A percentile compares a stretch with the other conserved stretches of the same genome.
Conservation (phyloP, 2,329 filamentous ascomycete genomes). For the Diplodia mutila region DNA sequence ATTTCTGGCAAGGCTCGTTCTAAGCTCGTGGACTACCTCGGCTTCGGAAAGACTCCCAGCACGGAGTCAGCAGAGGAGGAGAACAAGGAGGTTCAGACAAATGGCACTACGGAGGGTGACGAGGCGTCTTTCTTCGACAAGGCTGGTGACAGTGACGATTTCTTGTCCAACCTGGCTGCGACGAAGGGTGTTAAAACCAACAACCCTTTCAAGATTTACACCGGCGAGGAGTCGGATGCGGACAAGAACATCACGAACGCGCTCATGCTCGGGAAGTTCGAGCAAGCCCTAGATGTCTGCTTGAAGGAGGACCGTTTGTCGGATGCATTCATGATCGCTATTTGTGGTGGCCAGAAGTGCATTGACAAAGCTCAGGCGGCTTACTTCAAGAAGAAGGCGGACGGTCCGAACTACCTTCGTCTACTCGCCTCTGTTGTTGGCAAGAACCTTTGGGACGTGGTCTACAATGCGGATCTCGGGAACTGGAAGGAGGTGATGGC, state of each 20-base stretch:
- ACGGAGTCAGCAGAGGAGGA: slow-evolving; percentile 49
- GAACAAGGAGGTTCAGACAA: slow-evolving; percentile 51
- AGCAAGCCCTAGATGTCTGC: slow-evolving; percentile 85
- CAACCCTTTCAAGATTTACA: slow-evolving; percentile 89
- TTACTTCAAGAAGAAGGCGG: slow-evolving; percentile 82
- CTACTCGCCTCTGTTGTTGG: slow-evolving; percentile 88
- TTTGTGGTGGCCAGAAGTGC: slow-evolving; percentile 90
- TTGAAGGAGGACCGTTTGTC: slow-evolving; percentile 87
- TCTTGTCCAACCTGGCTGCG: slow-evolving; percentile 80
- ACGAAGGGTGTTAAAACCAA: slow-evolving; percentile 92
- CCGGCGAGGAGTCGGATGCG: slow-evolving; percentile 77
- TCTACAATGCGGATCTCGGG: slow-evolving; percentile 89
- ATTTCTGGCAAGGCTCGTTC: slow-evolving; percentile 83
- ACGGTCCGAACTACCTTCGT: slow-evolving; percentile 87
- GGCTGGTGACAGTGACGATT: slow-evolving; percentile 72
- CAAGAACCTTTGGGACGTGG: slow-evolving; percentile 97
- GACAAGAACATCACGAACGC: slow-evolving; percentile 88
- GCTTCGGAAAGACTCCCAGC: slow-evolving; percentile 68
- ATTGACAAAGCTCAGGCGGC: slow-evolving; percentile 92
- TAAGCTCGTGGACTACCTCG: slow-evolving; percentile 84
- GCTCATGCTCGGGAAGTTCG: slow-evolving; percentile 87
- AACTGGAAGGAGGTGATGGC: slow-evolving; percentile 99
- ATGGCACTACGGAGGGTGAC: slow-evolving; percentile 47
- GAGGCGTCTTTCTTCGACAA: slow-evolving; percentile 80
- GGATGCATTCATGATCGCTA: slow-evolving; percentile 97